These are phyloP conservation scores for Saccharum officinarum DNA, from an alignment of 176 grass and related monocot genomes.

Conservation along the genomic window DNA sequence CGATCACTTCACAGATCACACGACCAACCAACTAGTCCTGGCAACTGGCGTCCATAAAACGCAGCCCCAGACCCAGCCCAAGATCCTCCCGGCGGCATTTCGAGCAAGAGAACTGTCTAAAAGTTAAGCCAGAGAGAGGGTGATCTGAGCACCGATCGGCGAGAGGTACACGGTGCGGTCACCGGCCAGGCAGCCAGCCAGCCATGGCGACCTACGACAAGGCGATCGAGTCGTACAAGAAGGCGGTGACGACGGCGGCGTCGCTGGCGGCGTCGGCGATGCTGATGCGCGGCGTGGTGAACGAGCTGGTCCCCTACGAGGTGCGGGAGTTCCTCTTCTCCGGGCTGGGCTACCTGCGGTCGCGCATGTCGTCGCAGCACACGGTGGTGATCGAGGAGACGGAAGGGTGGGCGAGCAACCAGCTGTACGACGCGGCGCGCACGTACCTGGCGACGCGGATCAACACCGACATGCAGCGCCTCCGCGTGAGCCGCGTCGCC, in stretches of 20 bases:
- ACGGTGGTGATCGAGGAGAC: slow-evolving; percentile 72
- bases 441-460: slow-evolving; percentile 77
- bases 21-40: background rate
- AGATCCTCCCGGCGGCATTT: no score
- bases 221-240: slow-evolving; percentile 77
- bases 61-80: background rate
- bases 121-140: background rate
- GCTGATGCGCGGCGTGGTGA: slow-evolving; percentile 70
- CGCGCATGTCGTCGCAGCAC: slow-evolving; percentile 60
- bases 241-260: slow-evolving; percentile 57
- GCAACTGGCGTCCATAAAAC: slow-evolving; percentile 33
- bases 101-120: no score
- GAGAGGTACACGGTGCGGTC: no score
- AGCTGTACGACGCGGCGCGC: slow-evolving; percentile 69
- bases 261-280: slow-evolving; percentile 74
- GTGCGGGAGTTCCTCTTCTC: slow-evolving; percentile 62
- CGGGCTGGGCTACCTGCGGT: slow-evolving; percentile 48
- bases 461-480: slow-evolving; percentile 66
- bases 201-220: slow-evolving; percentile 57
- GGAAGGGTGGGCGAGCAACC: slow-evolving; percentile 67
- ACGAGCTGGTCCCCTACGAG: slow-evolving; percentile 74
- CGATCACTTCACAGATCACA: slow-evolving; percentile 6
- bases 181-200: no score
- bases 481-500: slow-evolving; percentile 64
- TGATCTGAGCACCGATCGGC: background rate